Evolutionary conservation across 257 asterid genomes (phyloP).

Genomic region (Ligustrum vulgare): DNA sequence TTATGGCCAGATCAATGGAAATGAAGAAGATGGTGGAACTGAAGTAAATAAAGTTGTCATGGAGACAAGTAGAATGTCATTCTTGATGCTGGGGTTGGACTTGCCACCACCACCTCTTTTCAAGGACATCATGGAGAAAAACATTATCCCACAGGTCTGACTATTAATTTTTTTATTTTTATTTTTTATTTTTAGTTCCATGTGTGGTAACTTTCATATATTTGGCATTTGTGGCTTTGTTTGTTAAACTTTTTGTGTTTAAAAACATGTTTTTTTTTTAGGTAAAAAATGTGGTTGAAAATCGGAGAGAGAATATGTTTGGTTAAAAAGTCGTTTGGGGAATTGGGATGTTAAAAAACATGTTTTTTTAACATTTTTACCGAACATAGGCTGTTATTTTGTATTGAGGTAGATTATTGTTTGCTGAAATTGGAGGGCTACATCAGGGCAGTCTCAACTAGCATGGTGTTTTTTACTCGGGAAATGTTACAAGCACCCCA

Average conservation of each 20-base stretch:
- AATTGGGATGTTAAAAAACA: too few relatives aligned
- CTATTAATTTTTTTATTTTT: neutral
- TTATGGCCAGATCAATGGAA: slow-evolving; percentile 30
- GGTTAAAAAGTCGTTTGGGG: too few relatives aligned
- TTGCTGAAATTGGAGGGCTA: neutral
- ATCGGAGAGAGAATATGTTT: too few relatives aligned
- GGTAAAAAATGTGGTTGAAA: too few relatives aligned
- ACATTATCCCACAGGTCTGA: slow-evolving; percentile 90
- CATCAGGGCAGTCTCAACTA: neutral
- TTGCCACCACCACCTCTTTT: slow-evolving; percentile 98
- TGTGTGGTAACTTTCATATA: too few relatives aligned
- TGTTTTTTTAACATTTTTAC: too few relatives aligned
- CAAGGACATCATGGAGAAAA: slow-evolving; percentile 94
- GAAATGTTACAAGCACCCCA: too few relatives aligned
- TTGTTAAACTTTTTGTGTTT: too few relatives aligned
- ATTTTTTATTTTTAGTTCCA: too few relatives aligned
- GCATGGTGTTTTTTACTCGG: neutral
- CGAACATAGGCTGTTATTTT: too few relatives aligned
- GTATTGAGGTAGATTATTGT: neutral
- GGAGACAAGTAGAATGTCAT: slow-evolving; percentile 80
- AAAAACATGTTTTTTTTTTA: too few relatives aligned
- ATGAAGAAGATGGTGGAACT: slow-evolving; percentile 38
- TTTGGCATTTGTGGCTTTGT: too few relatives aligned
- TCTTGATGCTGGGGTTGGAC: slow-evolving; percentile 94
- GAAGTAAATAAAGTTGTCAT: slow-evolving; percentile 32